These are phyloP conservation scores for Pseudomassariella vexata DNA, from an alignment of 2,329 filamentous ascomycete genomes.

Conservation along the genomic window DNA sequence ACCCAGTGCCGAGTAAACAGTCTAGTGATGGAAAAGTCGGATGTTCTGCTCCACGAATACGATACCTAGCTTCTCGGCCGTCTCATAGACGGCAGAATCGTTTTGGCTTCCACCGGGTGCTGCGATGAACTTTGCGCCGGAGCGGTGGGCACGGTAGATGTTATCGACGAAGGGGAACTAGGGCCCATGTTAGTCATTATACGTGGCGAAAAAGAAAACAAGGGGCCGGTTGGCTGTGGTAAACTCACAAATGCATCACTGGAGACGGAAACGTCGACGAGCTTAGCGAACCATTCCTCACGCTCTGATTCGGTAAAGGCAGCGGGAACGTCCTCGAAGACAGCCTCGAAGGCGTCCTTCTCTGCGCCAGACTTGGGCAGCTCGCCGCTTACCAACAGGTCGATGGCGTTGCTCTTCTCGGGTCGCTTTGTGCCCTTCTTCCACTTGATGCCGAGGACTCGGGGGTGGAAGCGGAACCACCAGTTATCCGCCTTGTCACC, in stretches of 20 bases:
- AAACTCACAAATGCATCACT: conserved; percentile 91
- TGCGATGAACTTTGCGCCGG: conserved; percentile 92
- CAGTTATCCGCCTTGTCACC: conserved; percentile 99
- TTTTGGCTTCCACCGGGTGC: conserved; percentile 89
- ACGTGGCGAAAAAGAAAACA: no score
- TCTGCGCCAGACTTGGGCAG: conserved; percentile 80
- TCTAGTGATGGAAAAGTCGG: conserved; percentile 89
- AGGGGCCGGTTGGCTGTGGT: no score
- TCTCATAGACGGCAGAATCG: conserved; percentile 75
- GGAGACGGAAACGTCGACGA: conserved; percentile 77
- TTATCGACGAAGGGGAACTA: conserved; percentile 99
- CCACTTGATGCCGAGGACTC: conserved; percentile 84
- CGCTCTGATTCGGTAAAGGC: conserved; percentile 82
- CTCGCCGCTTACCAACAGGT: conserved; percentile 86
- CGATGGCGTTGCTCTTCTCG: conserved; percentile 97
- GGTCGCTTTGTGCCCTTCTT: conserved; percentile 95
- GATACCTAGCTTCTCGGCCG: conserved; percentile 85
- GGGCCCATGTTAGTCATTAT: no score
- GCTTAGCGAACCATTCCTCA: conserved; percentile 76
- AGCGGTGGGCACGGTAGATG: conserved; percentile 82
- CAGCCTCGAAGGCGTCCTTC: conserved; percentile 76
- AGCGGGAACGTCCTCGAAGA: conserved; percentile 83
- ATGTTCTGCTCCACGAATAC: conserved; percentile 94
- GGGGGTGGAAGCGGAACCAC: conserved; percentile 98
- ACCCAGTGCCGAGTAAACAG: not conserved